Evolutionary conservation across 2,329 filamentous ascomycete species (phyloP).

Genomic region (Phialocephala sp.): DNA sequence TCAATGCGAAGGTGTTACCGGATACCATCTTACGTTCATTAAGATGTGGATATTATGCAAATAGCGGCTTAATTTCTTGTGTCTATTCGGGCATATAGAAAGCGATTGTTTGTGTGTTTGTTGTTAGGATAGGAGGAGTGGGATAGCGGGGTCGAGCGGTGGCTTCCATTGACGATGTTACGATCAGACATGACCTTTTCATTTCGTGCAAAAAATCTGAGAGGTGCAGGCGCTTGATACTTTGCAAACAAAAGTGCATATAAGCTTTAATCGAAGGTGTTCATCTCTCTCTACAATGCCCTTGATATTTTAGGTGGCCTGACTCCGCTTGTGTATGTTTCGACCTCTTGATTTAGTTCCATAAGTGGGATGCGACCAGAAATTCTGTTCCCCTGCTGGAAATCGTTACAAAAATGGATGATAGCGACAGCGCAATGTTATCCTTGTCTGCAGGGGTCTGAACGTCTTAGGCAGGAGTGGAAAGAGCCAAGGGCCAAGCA

Average conservation of each 20-base stretch:
- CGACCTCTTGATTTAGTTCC: too few relatives aligned
- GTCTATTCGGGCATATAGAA: conserved; percentile 24
- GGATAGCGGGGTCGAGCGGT: not conserved
- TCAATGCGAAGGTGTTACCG: conserved; percentile 18
- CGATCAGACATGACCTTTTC: conserved; percentile 18
- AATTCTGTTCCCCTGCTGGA: too few relatives aligned
- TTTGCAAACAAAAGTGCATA: conserved; percentile 15
- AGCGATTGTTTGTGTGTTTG: conserved; percentile 12
- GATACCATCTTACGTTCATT: conserved; percentile 18
- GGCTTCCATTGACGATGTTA: conserved; percentile 14
- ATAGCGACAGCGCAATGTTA: too few relatives aligned
- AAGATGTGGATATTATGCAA: conserved; percentile 7
- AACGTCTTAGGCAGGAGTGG: too few relatives aligned
- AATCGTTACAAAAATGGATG: too few relatives aligned
- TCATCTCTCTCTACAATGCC: conserved; percentile 5
- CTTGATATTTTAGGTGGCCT: not conserved
- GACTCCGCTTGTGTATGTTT: not conserved
- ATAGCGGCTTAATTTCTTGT: conserved; percentile 11
- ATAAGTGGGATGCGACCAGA: too few relatives aligned
- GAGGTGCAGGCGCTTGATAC: conserved; percentile 11
- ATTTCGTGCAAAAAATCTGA: conserved; percentile 19
- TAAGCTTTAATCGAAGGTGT: conserved; percentile 25
- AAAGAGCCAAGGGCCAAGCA: too few relatives aligned
- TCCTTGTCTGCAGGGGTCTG: too few relatives aligned
- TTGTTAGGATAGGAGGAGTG: conserved; percentile 15